Percentiles rank a stretch among this genome's conserved stretches.
Conservation (phyloP, 352 stramenopile genomes). For the Aphanomyces stellatus region DNA sequence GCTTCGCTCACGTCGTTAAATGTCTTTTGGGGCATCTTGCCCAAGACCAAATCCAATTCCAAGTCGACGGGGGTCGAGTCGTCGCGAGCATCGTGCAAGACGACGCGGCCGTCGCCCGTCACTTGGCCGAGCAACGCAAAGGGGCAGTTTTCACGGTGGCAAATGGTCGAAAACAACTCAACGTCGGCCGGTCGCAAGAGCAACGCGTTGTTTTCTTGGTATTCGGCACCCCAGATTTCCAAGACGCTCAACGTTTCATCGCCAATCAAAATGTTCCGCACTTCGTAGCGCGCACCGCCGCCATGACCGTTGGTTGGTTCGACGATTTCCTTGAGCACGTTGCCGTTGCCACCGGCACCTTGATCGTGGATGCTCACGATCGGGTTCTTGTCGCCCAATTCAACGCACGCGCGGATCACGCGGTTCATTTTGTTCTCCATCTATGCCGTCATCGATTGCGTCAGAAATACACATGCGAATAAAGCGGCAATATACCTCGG, state of each 20-base stretch:
- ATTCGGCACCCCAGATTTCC: slow-evolving; percentile 99
- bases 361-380: slow-evolving; percentile 99
- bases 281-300: slow-evolving; percentile 87
- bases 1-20: slow-evolving; percentile 81
- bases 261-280: slow-evolving; percentile 94
- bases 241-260: slow-evolving; percentile 98
- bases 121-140: slow-evolving; percentile 93
- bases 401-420: slow-evolving; percentile 96
- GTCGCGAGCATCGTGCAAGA: slow-evolving; percentile 93
- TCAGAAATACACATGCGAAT: neutral
- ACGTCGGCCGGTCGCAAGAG: slow-evolving; percentile 87
- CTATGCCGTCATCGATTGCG: no score
- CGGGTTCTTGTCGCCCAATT: slow-evolving; percentile 95
- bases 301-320: slow-evolving; percentile 89
- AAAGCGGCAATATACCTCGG: slow-evolving; percentile 45
- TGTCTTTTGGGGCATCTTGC: slow-evolving; percentile 99
- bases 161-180: slow-evolving; percentile 92
- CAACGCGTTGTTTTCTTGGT: slow-evolving; percentile 99
- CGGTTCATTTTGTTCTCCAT: slow-evolving; percentile 99
- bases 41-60: slow-evolving; percentile 96
- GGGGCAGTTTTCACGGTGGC: slow-evolving; percentile 95
- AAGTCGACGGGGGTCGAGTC: slow-evolving; percentile 94
- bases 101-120: slow-evolving; percentile 93
- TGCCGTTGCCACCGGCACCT: slow-evolving; percentile 98
- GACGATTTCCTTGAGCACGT: slow-evolving; percentile 99